Conservation (phyloP, 2,329 filamentous ascomycete species). For the Gaeumannomyces sp. region DNA sequence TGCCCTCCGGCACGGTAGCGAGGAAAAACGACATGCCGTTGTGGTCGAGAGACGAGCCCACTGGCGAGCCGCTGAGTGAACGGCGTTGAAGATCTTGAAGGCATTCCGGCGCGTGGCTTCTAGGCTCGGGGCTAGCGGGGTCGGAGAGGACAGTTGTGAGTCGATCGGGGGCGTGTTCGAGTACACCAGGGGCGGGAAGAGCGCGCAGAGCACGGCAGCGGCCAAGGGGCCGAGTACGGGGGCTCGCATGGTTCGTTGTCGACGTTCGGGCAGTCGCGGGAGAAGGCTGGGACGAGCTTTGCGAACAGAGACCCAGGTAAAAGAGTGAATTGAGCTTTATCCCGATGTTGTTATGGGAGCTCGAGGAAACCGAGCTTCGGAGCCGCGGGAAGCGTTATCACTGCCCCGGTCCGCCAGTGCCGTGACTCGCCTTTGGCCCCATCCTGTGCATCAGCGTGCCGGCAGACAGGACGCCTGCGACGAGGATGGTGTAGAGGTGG, state of each 20-base stretch:
- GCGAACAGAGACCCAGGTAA: background rate
- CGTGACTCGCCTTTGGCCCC: background rate
- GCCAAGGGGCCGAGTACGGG: background rate
- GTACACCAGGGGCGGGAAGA: background rate
- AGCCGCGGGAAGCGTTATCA: background rate
- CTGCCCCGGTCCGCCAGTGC: background rate
- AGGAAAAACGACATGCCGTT: conserved; percentile 71
- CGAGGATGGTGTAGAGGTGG: too few relatives aligned
- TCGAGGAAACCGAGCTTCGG: too few relatives aligned
- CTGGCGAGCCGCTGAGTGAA: conserved; percentile 67
- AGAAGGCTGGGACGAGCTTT: background rate
- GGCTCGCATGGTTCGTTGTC: background rate
- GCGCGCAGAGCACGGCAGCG: background rate
- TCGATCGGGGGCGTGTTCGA: too few relatives aligned
- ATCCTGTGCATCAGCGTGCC: too few relatives aligned
- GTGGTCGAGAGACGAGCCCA: conserved; percentile 66
- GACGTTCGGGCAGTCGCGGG: background rate
- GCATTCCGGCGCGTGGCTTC: conserved; percentile 43
- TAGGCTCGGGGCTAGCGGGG: conserved; percentile 24
- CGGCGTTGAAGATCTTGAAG: conserved; percentile 64
- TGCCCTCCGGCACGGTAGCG: conserved; percentile 57
- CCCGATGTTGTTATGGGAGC: too few relatives aligned
- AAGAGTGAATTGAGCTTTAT: background rate
- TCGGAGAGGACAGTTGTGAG: background rate
- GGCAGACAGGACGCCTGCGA: too few relatives aligned